Conservation (phyloP, 331 rosid species). For the Rosa hybrid region DNA sequence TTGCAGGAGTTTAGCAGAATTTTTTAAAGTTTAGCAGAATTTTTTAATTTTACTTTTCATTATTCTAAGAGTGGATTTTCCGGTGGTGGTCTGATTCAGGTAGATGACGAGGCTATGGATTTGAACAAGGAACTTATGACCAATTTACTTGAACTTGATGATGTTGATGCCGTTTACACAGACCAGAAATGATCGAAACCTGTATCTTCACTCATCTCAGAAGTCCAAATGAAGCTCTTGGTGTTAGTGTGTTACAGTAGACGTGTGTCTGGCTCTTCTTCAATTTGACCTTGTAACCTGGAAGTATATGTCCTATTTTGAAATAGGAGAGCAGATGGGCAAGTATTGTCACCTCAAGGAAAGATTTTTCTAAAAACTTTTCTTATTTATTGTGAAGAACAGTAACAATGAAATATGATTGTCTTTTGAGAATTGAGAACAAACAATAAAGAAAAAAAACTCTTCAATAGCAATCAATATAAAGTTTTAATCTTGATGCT, state of each 20-base stretch:
- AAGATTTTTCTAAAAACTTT: neutral
- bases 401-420: neutral
- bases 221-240: constrained; percentile 25
- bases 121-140: constrained; percentile 84
- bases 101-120: constrained; percentile 88
- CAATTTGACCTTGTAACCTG: constrained; percentile 1
- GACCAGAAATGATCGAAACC: constrained; percentile 63
- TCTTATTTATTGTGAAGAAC: neutral
- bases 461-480: neutral
- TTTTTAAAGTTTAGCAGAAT: neutral
- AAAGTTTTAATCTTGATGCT: neutral
- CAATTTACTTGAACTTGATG: constrained; percentile 88
- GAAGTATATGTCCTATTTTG: neutral
- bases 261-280: constrained; percentile 8
- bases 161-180: constrained; percentile 92
- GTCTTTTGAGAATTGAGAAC: neutral
- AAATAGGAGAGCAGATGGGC: neutral
- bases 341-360: constrained; percentile 1
- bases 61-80: constrained; percentile 3
- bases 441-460: neutral
- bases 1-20: neutral
- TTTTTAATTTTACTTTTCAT: neutral
- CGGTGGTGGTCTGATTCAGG: constrained; percentile 50
- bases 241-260: neutral
- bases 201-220: constrained; percentile 27